Base-by-base conservation (phyloP, 768 basidiomycete species). In the Lactarius pseudohatsudake region DNA sequence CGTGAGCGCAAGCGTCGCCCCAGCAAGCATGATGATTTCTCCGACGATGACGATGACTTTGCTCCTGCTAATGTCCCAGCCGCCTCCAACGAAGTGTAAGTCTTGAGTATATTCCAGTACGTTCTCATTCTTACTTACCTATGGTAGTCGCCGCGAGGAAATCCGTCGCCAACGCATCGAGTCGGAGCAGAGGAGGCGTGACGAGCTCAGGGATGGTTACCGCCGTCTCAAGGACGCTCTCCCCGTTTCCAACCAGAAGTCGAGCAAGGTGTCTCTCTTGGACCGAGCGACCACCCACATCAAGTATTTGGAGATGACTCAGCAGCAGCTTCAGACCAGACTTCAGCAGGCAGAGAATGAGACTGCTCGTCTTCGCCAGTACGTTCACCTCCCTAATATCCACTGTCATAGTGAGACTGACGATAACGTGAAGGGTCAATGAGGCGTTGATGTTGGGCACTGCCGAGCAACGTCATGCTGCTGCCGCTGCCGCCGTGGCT, bases 131-230 rank as follows among this genome's bases (percentile, higher is more conserved):
- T 62, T 20, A 67, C 55, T 61, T 41, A 63, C 65, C 18, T 57
- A 61, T 47, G 9, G n/a, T 71, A 84, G 84, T 56, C 91, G 92
- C 77, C 90, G 92, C 75, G 92, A 94, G 81, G 91, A 91, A 64
- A 91, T 94, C 73, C 91, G 92, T 75, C 87, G 87, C 75, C 92
- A 94, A 81, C 91, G 92, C 78, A 94, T 94, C 80, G 92, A 94
- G 82, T 93, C 92, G 30, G 92, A 94, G 81, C 91, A 96, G 82
- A 83, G 93, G 71, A 85, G 94, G 71, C 86, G 94, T 45, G 93
- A 96, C 73, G 94, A 96, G 79, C 90, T 96, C 75, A 83, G 94
- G 64, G 94, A 96, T 64, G 94, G 92, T 67, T 96, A 96, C 79
- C 86, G 88, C 72, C 85, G 90, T 65, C 87, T 96, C 80, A 94